phyloP scores from a whole-genome alignment of 768 basidiomycete genomes.

The Lentinula edodes region DNA sequence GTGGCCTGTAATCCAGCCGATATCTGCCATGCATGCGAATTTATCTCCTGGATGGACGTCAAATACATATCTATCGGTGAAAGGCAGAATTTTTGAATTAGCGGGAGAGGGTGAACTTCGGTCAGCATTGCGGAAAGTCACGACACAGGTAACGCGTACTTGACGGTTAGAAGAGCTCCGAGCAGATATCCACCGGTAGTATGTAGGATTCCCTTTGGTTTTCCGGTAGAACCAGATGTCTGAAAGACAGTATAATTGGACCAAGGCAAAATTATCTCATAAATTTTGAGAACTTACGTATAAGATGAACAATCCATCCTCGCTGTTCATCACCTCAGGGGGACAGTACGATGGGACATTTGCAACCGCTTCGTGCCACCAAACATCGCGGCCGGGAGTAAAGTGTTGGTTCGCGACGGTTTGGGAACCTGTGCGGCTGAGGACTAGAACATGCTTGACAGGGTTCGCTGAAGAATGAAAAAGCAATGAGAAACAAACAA shows the following conservation, averaged over 20 bases:
- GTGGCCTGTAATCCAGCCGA: slow-evolving; percentile 99
- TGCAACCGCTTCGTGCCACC: slow-evolving; percentile 93
- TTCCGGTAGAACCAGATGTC: slow-evolving; percentile 94
- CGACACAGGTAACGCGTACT: slow-evolving; percentile 43
- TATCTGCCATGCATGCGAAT: slow-evolving; percentile 97
- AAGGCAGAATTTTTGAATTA: not conserved
- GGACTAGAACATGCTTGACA: slow-evolving; percentile 88
- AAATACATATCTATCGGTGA: slow-evolving; percentile 47
- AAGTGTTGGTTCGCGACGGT: slow-evolving; percentile 26
- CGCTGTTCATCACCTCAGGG: slow-evolving; percentile 80
- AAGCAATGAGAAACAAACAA: not conserved
- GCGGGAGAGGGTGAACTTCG: not conserved
- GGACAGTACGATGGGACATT: slow-evolving; percentile 88
- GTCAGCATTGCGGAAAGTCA: not conserved
- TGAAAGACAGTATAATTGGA: slow-evolving; percentile 19
- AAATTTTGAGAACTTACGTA: slow-evolving; percentile 55
- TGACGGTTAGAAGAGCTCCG: slow-evolving; percentile 85
- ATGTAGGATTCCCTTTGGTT: slow-evolving; percentile 96
- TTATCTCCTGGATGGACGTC: slow-evolving; percentile 95
- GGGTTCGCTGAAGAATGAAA: slow-evolving; percentile 9
- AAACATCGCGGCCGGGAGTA: slow-evolving; percentile 79
- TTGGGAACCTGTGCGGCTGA: slow-evolving; percentile 79
- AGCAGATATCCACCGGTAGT: slow-evolving; percentile 89
- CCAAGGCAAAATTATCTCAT: too few relatives aligned
- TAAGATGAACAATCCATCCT: slow-evolving; percentile 97